Base-by-base conservation (phyloP, 495 filamentous ascomycete species). In the Xanthoparmelia taractica region DNA sequence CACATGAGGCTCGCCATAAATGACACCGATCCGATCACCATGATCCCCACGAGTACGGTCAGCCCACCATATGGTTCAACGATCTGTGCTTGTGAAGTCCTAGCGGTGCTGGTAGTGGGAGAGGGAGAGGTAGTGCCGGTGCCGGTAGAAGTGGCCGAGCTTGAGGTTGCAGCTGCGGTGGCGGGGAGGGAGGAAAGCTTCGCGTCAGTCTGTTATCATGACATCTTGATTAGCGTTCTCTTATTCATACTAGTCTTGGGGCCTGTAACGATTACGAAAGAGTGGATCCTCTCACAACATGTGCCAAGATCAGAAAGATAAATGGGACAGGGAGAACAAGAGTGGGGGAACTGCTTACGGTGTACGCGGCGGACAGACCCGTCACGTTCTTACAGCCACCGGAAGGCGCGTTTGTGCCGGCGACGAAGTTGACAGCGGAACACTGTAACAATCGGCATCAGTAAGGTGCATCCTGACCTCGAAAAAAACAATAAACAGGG, bases 341-440 rank as follows among this genome's bases (percentile, higher is more conserved):
- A 11, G 7, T 29, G 8, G 20, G 11, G 18, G 13, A 17, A 37
- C n/a, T 37, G 15, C 56, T 58, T 18, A 58, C 56, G 33, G 63
- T 67, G 64, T 75, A 79, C 23, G 57, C 37, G 1, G 67, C 73
- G 20, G 71, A 73, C 33, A 80, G 66, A 13, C 68, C 61, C 27
- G 73, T 75, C n/a, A 57, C 73, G 60, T 84, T 84, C 43, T 55
- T 73, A 71, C 81, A 84, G 12, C 58, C 4, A 15, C 64, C 64
- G 12, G 65, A 64, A 1, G 66, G 64, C 0, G 64, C 29, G 0
- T 65, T 48, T 57, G 55, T 67, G 40, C 65, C 81, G 20, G 71
- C 65, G 41, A 83, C 76, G 63, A 83, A 82, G 66, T 77, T 75
- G 65, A 82, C 77, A 33, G 76, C 73, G 27, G 78, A 72, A 60